A percentile compares a stretch with the other conserved stretches of the same genome.
Evolutionary conservation across 2,329 filamentous ascomycete species (phyloP).

Genomic region (Laburnicola sp.): DNA sequence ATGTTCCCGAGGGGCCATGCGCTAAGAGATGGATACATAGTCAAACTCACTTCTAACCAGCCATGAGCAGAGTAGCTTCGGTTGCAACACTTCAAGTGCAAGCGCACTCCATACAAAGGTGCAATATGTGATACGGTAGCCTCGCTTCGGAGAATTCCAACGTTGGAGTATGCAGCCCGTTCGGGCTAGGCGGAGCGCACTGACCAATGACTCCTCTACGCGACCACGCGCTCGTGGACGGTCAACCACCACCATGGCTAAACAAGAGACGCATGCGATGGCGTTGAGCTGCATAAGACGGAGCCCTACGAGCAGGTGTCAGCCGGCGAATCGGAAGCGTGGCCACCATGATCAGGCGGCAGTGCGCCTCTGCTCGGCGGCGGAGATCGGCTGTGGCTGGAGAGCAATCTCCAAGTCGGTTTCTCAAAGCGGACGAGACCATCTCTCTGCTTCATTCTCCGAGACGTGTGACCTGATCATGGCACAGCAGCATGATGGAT

Average conservation of each 20-base stretch:
- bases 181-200: constrained; percentile 15
- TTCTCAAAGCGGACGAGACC: constrained; percentile 15
- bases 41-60: no score
- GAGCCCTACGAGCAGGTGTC: neutral
- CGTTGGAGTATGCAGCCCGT: constrained; percentile 2
- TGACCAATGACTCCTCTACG: constrained; percentile 6
- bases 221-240: constrained; percentile 2
- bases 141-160: constrained; percentile 18
- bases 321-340: neutral
- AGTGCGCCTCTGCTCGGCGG: constrained; percentile 17
- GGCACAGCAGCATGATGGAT: neutral
- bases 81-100: no score
- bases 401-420: constrained; percentile 13
- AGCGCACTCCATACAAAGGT: no score
- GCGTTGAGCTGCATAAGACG: neutral
- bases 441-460: constrained; percentile 13
- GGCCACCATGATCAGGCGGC: constrained; percentile 20
- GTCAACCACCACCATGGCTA: constrained; percentile 9
- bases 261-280: constrained; percentile 4
- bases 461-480: constrained; percentile 13
- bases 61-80: no score
- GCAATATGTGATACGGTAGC: no score
- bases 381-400: constrained; percentile 11
- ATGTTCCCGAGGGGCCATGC: neutral
- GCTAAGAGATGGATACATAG: no score